Evolutionary conservation across 2,329 filamentous ascomycete species (phyloP).

Genomic region (Magnaporthales sp.): DNA sequence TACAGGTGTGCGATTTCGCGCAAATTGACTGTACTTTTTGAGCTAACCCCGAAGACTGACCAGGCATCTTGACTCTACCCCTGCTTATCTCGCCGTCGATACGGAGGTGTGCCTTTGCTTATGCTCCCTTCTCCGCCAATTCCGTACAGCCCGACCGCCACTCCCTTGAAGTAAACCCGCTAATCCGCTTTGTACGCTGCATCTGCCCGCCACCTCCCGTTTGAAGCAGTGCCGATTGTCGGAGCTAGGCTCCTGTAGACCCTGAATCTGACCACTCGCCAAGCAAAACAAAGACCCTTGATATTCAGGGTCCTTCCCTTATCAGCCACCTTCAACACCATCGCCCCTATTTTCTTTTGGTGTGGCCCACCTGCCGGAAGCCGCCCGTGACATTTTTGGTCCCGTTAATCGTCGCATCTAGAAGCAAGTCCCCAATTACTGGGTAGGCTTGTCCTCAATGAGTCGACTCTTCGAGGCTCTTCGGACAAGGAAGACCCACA

Average conservation of each 20-base stretch:
- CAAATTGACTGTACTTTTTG: neutral
- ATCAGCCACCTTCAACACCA: neutral
- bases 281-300: neutral
- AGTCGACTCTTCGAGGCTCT: neutral
- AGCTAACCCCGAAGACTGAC: neutral
- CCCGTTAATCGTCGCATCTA: neutral
- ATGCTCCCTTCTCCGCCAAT: neutral
- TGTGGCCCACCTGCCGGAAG: neutral
- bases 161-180: neutral
- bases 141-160: neutral
- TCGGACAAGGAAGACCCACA: neutral
- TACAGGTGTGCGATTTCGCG: neutral
- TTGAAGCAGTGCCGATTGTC: neutral
- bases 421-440: neutral
- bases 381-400: neutral
- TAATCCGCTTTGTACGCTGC: neutral
- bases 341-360: neutral
- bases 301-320: neutral
- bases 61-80: neutral
- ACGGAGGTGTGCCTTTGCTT: neutral
- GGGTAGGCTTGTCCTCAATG: neutral
- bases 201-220: neutral
- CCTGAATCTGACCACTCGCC: neutral
- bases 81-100: neutral
- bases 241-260: neutral